Evolutionary conservation across 306 rosid species (phyloP), one percentile per base, ranked within the genome.

Genomic region (Pyrus pyrifolia): DNA sequence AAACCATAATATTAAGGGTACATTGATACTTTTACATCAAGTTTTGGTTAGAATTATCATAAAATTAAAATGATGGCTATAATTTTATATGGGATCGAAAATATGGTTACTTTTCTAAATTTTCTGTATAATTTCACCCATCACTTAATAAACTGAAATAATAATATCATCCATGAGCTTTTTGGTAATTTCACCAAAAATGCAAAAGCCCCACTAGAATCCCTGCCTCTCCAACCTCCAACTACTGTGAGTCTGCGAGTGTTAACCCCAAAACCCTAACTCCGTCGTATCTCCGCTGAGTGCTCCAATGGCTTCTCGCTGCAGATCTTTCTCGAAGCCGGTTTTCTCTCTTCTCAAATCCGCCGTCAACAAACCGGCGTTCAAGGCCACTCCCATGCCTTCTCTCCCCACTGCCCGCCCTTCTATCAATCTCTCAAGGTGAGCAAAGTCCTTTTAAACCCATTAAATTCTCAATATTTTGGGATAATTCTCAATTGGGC

Each of bases 281-380:
- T 63, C 75, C 4, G 9, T 21, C 27, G 3, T 29, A 42, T 38
- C 45, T 59, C 75, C 35, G 55, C 31, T 11, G 8, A 6, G 40
- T 51, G 30, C 73, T 67, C 42, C 80, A 80, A 92, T 94, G 98
- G 98, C 96, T n/a, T 85, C 83, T 70, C 93, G 96, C 72, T 87
- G 73, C 75, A 81, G 97, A 89, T 95, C 98, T 44, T 71, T 92
- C 17, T 87, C 92, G 4, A 84, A 70, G 74, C 92, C 97, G 40
- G 81, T 93, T 25, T 19, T 89, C 13, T 84, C 95, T 73, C 62
- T 89, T 21, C 70, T 92, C 18, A 89, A 82, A 83, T 85, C 90
- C 80, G 52, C 88, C 62, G 23, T 87, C 11, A 51, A 81, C 23
- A 93, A 83, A 67, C 91, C 91, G 4, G 14, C 82, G 3, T 3